Conservation (phyloP, 1,139 yeast genomes). For the Candida pseudoviswanathii region DNA sequence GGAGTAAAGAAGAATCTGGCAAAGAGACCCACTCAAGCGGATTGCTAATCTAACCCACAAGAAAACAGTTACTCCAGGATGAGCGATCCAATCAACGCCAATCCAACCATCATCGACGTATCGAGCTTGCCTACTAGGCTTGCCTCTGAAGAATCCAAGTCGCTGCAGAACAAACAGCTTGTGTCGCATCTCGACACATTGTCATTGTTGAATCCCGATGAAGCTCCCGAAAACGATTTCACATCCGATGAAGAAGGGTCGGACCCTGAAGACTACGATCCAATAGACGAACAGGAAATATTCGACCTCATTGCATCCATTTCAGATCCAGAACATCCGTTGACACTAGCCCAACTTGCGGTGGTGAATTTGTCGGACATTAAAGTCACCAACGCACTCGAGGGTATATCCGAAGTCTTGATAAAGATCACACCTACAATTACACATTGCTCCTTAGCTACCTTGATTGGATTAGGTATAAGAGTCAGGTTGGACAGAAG, state of each 20-base stretch:
- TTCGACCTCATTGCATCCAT: conserved; percentile 77
- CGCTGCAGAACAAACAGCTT: conserved; percentile 7
- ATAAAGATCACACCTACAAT: conserved; percentile 95
- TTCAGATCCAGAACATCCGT: conserved; percentile 97
- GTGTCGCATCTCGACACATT: conserved; percentile 13
- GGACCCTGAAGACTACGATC: conserved; percentile 52
- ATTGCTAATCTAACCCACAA: too few species aligned
- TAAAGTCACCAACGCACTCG: conserved; percentile 48
- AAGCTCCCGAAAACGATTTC: conserved; percentile 9
- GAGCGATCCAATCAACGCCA: conserved; percentile 87
- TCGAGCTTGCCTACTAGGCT: conserved; percentile 73
- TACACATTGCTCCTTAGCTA: conserved; percentile 95
- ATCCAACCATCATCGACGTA: conserved; percentile 82
- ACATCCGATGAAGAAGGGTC: conserved; percentile 11
- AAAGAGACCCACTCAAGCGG: too few species aligned
- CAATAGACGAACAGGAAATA: conserved; percentile 67
- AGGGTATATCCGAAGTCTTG: conserved; percentile 70
- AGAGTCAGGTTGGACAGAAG: conserved; percentile 89
- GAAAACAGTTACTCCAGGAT: conserved; percentile 22
- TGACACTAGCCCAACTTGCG: conserved; percentile 90
- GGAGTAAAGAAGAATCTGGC: too few species aligned
- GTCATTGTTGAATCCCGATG: conserved; percentile 11
- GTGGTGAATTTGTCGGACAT: conserved; percentile 89
- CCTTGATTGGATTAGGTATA: conserved; percentile 92
- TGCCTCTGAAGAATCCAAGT: conserved; percentile 2